phyloP scores from a whole-genome alignment of 2,329 filamentous ascomycete genomes.

The Verticillium tricorpus region DNA sequence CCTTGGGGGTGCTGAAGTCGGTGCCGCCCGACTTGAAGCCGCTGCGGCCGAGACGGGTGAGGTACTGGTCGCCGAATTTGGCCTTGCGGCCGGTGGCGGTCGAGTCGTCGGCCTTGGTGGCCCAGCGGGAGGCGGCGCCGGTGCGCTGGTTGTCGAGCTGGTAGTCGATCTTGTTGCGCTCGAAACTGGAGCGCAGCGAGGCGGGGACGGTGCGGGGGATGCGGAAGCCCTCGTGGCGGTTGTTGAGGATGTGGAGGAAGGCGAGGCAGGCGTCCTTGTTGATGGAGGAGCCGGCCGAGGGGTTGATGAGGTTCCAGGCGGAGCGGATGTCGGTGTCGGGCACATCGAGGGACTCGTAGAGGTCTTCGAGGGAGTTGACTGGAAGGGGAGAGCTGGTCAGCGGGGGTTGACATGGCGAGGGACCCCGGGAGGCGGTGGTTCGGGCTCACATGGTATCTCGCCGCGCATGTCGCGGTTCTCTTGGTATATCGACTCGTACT shows the following conservation, averaged over 20 bases:
- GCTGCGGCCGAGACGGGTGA: slow-evolving; percentile 82
- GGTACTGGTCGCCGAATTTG: slow-evolving; percentile 96
- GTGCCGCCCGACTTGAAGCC: slow-evolving; percentile 80
- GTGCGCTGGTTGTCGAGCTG: slow-evolving; percentile 73
- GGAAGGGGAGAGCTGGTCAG: slow-evolving; percentile 6
- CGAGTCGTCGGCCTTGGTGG: slow-evolving; percentile 69
- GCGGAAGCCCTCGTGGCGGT: slow-evolving; percentile 89
- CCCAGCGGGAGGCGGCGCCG: slow-evolving; percentile 69
- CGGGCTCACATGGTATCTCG: slow-evolving; percentile 66
- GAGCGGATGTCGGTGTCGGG: slow-evolving; percentile 78
- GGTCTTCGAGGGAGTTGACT: slow-evolving; percentile 74
- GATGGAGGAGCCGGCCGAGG: slow-evolving; percentile 74
- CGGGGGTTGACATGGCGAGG: not conserved
- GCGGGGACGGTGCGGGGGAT: slow-evolving; percentile 90
- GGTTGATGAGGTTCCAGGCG: slow-evolving; percentile 97
- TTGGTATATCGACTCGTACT: slow-evolving; percentile 97
- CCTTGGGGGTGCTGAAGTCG: slow-evolving; percentile 74
- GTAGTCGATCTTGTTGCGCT: slow-evolving; percentile 96
- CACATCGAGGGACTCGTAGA: slow-evolving; percentile 77
- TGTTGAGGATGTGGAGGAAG: slow-evolving; percentile 95
- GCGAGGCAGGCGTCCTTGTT: slow-evolving; percentile 93
- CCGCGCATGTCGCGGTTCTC: slow-evolving; percentile 86
- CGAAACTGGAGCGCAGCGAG: slow-evolving; percentile 85
- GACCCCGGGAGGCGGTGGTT: not conserved
- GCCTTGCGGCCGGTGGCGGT: slow-evolving; percentile 86